A percentile compares a stretch with the other conserved stretches of the same genome.
phyloP scores from a whole-genome alignment of 1,284 basidiomycete genomes.

The Paramarasmius palmivorus region DNA sequence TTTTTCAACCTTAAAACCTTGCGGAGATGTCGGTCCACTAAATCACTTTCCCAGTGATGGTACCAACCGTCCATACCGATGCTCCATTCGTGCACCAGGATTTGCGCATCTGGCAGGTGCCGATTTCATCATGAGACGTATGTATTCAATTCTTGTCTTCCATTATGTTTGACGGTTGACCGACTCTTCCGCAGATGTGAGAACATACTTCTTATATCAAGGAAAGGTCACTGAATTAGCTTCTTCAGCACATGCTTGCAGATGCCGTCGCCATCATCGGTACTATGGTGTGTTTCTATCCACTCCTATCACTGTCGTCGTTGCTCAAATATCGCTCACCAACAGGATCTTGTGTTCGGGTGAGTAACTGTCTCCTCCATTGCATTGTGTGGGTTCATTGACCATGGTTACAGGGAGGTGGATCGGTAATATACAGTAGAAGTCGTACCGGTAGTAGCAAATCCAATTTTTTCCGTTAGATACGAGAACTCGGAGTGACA shows the following conservation, averaged over 20 bases:
- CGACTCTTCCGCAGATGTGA: constrained; percentile 50
- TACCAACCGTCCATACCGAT: constrained; percentile 89
- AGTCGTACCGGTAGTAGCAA: no score
- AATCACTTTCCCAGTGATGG: constrained; percentile 61
- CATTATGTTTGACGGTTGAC: constrained; percentile 9
- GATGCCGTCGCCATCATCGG: constrained; percentile 94
- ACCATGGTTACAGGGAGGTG: constrained; percentile 35
- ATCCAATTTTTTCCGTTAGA: no score
- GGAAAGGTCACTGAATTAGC: constrained; percentile 24
- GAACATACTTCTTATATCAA: constrained; percentile 25
- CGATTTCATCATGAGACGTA: constrained; percentile 94
- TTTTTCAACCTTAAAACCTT: no score
- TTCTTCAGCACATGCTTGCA: constrained; percentile 79
- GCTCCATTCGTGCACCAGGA: constrained; percentile 92
- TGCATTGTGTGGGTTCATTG: background rate
- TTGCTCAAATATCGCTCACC: constrained; percentile 20
- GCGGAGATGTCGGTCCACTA: no score
- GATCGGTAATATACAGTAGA: constrained; percentile 35
- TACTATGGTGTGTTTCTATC: constrained; percentile 71
- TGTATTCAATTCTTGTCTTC: constrained; percentile 29
- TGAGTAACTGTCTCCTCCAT: constrained; percentile 40
- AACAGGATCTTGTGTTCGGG: constrained; percentile 75
- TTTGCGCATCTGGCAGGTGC: constrained; percentile 92
- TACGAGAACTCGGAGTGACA: no score
- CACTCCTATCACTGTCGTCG: background rate